Percentiles rank a stretch among this genome's conserved stretches.
Conservation (phyloP, 129 eudicot species). For the Lactuca saligna region DNA sequence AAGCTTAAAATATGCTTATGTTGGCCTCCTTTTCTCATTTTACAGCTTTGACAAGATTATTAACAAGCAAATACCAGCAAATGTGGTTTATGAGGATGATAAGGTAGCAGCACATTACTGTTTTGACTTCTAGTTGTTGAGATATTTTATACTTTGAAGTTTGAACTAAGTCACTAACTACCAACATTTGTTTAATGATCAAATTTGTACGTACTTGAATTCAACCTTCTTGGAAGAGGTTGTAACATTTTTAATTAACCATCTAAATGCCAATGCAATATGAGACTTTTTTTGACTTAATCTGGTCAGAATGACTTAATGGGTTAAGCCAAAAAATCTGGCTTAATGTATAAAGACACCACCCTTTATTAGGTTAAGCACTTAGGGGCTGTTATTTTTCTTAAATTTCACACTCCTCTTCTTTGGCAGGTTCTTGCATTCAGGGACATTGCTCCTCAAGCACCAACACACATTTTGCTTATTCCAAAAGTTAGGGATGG, state of each 20-base stretch:
- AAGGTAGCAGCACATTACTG: conserved; percentile 39
- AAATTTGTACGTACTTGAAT: not conserved
- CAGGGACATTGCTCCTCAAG: conserved; percentile 80
- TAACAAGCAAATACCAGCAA: conserved; percentile 80
- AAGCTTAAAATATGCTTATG: not conserved
- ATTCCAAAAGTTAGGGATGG: conserved; percentile 91
- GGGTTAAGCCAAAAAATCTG: too few species aligned
- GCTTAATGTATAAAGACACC: not conserved
- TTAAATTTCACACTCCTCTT: not conserved
- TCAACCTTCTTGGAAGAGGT: not conserved
- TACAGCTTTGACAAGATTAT: conserved; percentile 88
- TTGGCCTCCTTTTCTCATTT: not conserved
- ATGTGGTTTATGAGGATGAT: conserved; percentile 81
- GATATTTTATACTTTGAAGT: not conserved
- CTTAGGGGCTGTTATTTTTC: too few species aligned
- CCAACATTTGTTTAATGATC: not conserved
- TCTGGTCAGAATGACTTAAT: too few species aligned
- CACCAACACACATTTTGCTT: conserved; percentile 74
- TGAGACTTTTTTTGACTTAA: not conserved
- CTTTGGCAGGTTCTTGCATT: conserved; percentile 84
- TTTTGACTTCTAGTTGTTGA: not conserved
- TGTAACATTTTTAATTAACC: conserved; percentile 1
- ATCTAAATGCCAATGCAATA: conserved; percentile 6
- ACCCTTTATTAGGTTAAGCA: not conserved
- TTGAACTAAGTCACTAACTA: not conserved